Base-by-base conservation (phyloP, 2,329 filamentous ascomycete genomes). In the Basipetospora chlamydospora region DNA sequence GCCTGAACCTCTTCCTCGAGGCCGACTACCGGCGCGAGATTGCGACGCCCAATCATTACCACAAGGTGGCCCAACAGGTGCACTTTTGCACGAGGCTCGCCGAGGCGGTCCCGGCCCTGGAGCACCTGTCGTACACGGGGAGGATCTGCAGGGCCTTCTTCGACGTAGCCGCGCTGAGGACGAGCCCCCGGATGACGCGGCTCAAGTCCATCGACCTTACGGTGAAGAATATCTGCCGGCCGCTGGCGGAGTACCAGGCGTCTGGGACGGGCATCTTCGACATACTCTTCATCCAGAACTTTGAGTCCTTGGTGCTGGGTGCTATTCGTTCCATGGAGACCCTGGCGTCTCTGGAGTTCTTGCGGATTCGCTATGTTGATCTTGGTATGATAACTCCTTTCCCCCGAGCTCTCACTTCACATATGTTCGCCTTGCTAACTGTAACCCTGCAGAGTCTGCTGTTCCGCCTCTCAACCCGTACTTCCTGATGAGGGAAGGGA, bases 281-380 rank as follows among this genome's bases (percentile, higher is more conserved):
- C 46, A 70, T 78, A 59, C 64, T 71, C 21, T 86, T 85, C 44
- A 83, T 85, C 45, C 61, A 67, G 17, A 70, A 76, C 0, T 85
- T 85, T 46, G 80, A 84, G 54, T 64, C 67, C 40, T 59, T 85
- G 9, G 75, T 85, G 3, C 44, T 81, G 3, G 65, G 72, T 2
- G 76, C 70, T 1, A 70, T 82, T 22, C 64, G 66, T 33, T 67
- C 75, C 3, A 55, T 85, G 31, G 64, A 66, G 11, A 64, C 61
- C 21, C 65, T 82, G 33, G 64, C 66, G 36, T 58, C 62, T n/a
- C 55, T 86, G 22, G 59, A 73, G 30, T 73, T 74, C 51, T 53
- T 86, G 43, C 66, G 79, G 39, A 82, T 85, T 47, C 73, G 80
- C 38, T 85, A 81, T 47, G 76, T 85, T 37, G 80, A 85, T 53